Percentiles rank a stretch among this genome's conserved stretches.
phyloP scores from a whole-genome alignment of 495 filamentous ascomycete genomes.

The Lichenothelia convexa region DNA sequence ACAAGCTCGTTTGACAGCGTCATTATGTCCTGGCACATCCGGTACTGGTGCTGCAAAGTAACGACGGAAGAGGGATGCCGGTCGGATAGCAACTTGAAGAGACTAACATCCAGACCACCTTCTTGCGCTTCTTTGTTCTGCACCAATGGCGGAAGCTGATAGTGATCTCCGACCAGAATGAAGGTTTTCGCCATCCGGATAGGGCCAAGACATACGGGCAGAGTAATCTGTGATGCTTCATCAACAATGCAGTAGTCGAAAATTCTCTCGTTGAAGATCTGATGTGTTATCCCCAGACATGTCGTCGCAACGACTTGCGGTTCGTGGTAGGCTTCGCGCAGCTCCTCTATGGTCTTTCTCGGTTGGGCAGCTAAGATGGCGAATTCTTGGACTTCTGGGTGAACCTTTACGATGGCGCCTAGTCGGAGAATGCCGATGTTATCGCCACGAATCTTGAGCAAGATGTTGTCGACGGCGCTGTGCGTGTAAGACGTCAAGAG shows the following conservation, averaged over 20 bases:
- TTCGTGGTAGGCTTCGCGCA: conserved; percentile 62
- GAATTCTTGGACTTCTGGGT: conserved; percentile 71
- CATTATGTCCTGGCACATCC: conserved; percentile 97
- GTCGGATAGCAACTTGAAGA: conserved; percentile 87
- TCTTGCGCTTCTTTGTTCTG: conserved; percentile 73
- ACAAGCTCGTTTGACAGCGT: conserved; percentile 80
- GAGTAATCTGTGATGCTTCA: conserved; percentile 91
- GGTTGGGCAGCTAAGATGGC: conserved; percentile 53
- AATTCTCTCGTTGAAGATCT: conserved; percentile 66
- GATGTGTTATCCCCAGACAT: conserved; percentile 77
- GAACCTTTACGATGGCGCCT: conserved; percentile 64
- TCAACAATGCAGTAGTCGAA: conserved; percentile 99
- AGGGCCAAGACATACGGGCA: conserved; percentile 83
- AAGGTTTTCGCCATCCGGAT: conserved; percentile 89
- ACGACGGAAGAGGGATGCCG: conserved; percentile 70
- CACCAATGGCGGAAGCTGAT: conserved; percentile 84
- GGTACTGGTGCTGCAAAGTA: conserved; percentile 86
- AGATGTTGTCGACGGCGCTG: conserved; percentile 92
- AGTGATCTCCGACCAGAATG: conserved; percentile 89
- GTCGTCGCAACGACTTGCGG: conserved; percentile 86
- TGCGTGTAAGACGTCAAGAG: conserved; percentile 91
- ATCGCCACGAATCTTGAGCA: conserved; percentile 71
- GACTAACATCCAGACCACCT: conserved; percentile 76
- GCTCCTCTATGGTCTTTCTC: conserved; percentile 60
- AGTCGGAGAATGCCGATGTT: conserved; percentile 67